phyloP scores from a whole-genome alignment of 2,329 filamentous ascomycete species.

The Pezicula neosporulosa region DNA sequence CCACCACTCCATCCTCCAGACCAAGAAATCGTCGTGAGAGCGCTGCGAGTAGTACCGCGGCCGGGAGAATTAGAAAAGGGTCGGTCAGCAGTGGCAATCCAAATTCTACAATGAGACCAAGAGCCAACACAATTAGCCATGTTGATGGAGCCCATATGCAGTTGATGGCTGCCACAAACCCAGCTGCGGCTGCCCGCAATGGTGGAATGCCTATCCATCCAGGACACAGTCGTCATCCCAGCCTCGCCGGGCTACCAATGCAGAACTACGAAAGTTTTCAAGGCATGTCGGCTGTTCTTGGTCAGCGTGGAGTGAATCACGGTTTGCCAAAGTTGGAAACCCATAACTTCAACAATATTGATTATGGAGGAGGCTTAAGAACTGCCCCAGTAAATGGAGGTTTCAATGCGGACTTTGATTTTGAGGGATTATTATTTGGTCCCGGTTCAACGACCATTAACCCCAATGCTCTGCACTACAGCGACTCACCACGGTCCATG shows the following conservation, averaged over 20 bases:
- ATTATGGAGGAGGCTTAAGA: constrained; percentile 65
- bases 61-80: constrained; percentile 84
- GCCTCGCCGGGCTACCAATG: constrained; percentile 64
- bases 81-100: constrained; percentile 66
- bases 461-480: constrained; percentile 77
- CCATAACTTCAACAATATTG: constrained; percentile 60
- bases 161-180: constrained; percentile 61
- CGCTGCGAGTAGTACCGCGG: constrained; percentile 66
- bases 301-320: constrained; percentile 62
- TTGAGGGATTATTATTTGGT: constrained; percentile 68
- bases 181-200: constrained; percentile 41
- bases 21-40: constrained; percentile 90
- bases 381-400: constrained; percentile 73
- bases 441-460: constrained; percentile 68
- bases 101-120: constrained; percentile 68
- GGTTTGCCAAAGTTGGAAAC: constrained; percentile 83
- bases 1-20: constrained; percentile 80
- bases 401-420: constrained; percentile 63
- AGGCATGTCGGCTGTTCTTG: constrained; percentile 67
- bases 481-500: constrained; percentile 68
- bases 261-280: constrained; percentile 64
- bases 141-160: constrained; percentile 76
- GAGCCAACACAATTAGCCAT: constrained; percentile 95
- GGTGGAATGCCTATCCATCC: constrained; percentile 38
- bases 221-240: constrained; percentile 68